Conservation (phyloP, 768 basidiomycete species). For the Trametes cinnabarina region DNA sequence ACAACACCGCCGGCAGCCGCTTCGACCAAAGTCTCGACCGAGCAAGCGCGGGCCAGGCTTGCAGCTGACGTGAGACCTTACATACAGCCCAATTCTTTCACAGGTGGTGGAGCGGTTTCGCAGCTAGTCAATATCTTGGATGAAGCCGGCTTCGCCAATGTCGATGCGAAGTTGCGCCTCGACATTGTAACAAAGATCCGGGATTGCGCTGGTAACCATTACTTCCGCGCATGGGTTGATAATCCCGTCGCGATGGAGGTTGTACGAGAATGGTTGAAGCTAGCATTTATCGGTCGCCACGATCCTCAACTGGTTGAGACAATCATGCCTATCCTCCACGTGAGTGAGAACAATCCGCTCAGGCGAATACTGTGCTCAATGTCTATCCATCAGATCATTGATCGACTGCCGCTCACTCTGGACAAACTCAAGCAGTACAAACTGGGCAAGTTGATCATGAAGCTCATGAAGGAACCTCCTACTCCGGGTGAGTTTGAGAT, state of each 20-base stretch:
- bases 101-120: conserved; percentile 65
- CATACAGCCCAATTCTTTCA: conserved; percentile 57
- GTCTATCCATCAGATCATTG: conserved; percentile 60
- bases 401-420: conserved; percentile 74
- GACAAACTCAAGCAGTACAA: conserved; percentile 69
- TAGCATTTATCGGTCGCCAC: conserved; percentile 55
- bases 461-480: conserved; percentile 71
- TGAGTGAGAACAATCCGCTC: conserved; percentile 42
- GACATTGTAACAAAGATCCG: conserved; percentile 80
- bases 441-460: conserved; percentile 76
- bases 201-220: conserved; percentile 82
- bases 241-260: conserved; percentile 73
- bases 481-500: conserved; percentile 67
- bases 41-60: conserved; percentile 57
- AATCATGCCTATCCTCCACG: conserved; percentile 84
- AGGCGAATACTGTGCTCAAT: background rate
- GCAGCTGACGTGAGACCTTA: conserved; percentile 51
- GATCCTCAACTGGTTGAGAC: conserved; percentile 64
- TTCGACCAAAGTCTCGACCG: conserved; percentile 33
- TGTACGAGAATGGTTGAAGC: conserved; percentile 78
- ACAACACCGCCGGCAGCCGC: conserved; percentile 27
- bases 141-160: conserved; percentile 60
- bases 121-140: conserved; percentile 57
- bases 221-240: conserved; percentile 84
- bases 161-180: conserved; percentile 61